Evolutionary conservation across 2,329 filamentous ascomycete species (phyloP), one percentile per base, ranked within the genome.

Genomic region (Rutstroemia sp.): DNA sequence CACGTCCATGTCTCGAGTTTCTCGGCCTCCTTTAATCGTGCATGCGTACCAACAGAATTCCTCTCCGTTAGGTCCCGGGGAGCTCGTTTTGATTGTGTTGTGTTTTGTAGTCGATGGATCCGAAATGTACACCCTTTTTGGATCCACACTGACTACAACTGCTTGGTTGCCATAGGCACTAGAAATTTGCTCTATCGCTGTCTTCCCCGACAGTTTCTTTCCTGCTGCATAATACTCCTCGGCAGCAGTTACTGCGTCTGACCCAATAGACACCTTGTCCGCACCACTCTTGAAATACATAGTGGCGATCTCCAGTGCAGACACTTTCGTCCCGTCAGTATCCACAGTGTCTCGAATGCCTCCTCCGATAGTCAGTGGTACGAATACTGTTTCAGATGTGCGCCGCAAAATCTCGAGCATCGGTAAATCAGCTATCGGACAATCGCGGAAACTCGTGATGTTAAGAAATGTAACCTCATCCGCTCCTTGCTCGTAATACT

Each of bases 391-490:
- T 69, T 90, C 82, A 9, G 92, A 94, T 0, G 92, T 90, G 62
- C 83, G 82, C 49, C 91, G 83, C 49, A 99, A 77, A 54, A 99
- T 86, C 74, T 99, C 92, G 52, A 99, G 83, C 94, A 99, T 99
- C 7, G 94, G 94, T 3, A 92, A 77, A 74, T 99, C 94, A 62
- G 86, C 89, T 12, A 97, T 74, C 7, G 94, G 94, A 63, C 91
- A 95, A 75, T 97, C 94, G 60, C 94, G 86, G 81, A 99, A 99
- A 19, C 88, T 94, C 1, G 92, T 99, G 69, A 99, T 99, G 79
- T 99, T 99, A 64, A 99, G 80, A 73, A 99, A 99, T 0, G 92
- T 96, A 56, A 99, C 82, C 74, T 99, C 94, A 72, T 99, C 94
- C 12, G 94, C 92, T 58, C 94, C 94, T 74, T 96, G 90, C 68